Conservation (phyloP, 1,139 yeast genomes). For the Blastobotrys buckinghamii region DNA sequence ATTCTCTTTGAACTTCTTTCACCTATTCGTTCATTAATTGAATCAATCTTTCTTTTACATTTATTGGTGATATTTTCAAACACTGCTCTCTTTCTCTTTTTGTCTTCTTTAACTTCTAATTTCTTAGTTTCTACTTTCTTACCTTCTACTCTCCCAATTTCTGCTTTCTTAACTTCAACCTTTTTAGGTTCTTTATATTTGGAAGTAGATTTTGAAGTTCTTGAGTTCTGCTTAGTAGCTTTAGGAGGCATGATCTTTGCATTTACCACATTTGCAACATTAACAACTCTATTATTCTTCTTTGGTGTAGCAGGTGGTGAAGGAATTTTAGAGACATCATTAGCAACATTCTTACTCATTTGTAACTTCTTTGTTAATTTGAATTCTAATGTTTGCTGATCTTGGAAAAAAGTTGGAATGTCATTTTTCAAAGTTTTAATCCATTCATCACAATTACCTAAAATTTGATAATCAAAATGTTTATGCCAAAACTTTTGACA, state of each 20-base stretch:
- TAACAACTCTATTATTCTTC: not conserved
- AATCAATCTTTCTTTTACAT: slow-evolving; percentile 1
- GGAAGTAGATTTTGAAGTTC: too few species aligned
- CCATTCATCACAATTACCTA: slow-evolving; percentile 80
- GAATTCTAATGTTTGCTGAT: slow-evolving; percentile 42
- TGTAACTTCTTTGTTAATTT: slow-evolving; percentile 9
- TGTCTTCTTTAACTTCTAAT: too few species aligned
- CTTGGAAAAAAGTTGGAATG: slow-evolving; percentile 53
- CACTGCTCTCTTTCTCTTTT: not conserved
- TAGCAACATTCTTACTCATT: not conserved
- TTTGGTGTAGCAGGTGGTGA: slow-evolving; percentile 2
- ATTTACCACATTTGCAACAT: not conserved
- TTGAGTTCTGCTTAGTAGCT: too few species aligned
- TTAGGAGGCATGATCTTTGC: too few species aligned
- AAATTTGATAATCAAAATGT: slow-evolving; percentile 63
- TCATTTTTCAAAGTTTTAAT: slow-evolving; percentile 47
- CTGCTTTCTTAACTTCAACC: too few species aligned
- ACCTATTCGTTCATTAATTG: not conserved
- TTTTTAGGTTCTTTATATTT: too few species aligned
- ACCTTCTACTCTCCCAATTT: too few species aligned
- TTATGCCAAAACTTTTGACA: slow-evolving; percentile 44
- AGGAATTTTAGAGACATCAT: not conserved
- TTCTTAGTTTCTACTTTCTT: too few species aligned
- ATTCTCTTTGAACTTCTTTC: too few species aligned
- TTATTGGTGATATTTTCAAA: slow-evolving; percentile 1